Evolutionary conservation across 2,329 filamentous ascomycete species (phyloP).

Genomic region (Fusarium redolens): DNA sequence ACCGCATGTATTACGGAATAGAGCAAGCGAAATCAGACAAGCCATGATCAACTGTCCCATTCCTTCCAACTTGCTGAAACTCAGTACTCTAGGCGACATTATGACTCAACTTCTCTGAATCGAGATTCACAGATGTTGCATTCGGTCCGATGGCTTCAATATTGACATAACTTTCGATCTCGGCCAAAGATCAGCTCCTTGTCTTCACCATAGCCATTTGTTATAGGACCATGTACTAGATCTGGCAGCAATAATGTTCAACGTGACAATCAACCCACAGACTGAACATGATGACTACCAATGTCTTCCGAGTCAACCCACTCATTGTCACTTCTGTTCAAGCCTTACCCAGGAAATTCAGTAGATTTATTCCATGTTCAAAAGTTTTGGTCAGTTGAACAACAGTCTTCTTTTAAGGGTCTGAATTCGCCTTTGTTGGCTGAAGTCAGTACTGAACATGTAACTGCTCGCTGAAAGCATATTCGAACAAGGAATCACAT

Average conservation of each 20-base stretch:
- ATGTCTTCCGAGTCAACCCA: rapidly evolving
- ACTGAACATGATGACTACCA: not conserved
- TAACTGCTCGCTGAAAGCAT: rapidly evolving
- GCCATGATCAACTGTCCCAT: not conserved
- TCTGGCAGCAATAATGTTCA: not conserved
- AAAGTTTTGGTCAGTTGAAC: not conserved
- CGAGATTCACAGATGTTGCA: not conserved
- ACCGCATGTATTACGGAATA: not conserved
- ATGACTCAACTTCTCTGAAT: not conserved
- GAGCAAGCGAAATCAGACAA: not conserved
- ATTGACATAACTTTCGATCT: too few species aligned
- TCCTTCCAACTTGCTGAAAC: not conserved
- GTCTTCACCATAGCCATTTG: not conserved
- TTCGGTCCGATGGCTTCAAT: not conserved
- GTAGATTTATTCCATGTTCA: not conserved
- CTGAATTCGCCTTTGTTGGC: not conserved
- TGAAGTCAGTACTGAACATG: not conserved
- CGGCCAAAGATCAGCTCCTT: too few species aligned
- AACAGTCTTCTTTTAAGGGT: rapidly evolving
- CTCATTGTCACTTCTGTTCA: rapidly evolving
- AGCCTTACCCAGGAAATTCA: rapidly evolving
- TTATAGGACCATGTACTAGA: too few species aligned
- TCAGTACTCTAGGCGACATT: not conserved
- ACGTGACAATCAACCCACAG: not conserved
- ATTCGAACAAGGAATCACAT: too few species aligned